These are phyloP conservation scores for Bipolaris sorokiniana DNA, from an alignment of 2,329 filamentous ascomycete species.

Conservation along the genomic window DNA sequence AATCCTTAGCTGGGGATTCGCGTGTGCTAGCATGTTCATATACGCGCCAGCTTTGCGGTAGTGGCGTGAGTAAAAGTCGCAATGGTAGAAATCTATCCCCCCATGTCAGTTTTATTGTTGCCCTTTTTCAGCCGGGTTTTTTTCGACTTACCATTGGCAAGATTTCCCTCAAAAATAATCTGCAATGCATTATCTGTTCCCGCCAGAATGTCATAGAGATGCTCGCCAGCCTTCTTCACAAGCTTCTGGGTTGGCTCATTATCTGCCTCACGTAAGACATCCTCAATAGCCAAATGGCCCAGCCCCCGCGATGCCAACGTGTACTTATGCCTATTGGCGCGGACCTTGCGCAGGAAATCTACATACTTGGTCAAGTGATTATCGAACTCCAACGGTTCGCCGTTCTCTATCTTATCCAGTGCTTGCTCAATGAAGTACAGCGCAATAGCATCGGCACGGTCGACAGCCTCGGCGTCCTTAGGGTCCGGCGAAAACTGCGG, in stretches of 20 bases:
- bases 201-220: constrained; percentile 8
- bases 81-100: constrained; percentile 8
- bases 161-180: constrained; percentile 13
- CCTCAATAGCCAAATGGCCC: constrained; percentile 10
- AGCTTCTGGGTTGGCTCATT: constrained; percentile 14
- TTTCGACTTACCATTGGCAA: constrained; percentile 8
- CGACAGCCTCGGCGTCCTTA: constrained; percentile 13
- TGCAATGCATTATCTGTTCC: constrained; percentile 9
- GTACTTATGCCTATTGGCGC: constrained; percentile 12
- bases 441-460: constrained; percentile 11
- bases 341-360: constrained; percentile 14
- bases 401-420: constrained; percentile 12
- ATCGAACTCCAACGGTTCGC: constrained; percentile 5
- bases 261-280: constrained; percentile 14
- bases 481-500: constrained; percentile 13
- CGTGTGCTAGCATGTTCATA: constrained; percentile 7
- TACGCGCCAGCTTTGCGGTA: constrained; percentile 12
- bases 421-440: constrained; percentile 15
- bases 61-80: constrained; percentile 8
- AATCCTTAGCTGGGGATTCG: constrained; percentile 15
- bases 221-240: constrained; percentile 14
- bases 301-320: constrained; percentile 9
- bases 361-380: constrained; percentile 16
- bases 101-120: not conserved
- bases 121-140: not conserved